Evolutionary conservation across 306 rosid species (phyloP).

Genomic region (Acacia acuminata): DNA sequence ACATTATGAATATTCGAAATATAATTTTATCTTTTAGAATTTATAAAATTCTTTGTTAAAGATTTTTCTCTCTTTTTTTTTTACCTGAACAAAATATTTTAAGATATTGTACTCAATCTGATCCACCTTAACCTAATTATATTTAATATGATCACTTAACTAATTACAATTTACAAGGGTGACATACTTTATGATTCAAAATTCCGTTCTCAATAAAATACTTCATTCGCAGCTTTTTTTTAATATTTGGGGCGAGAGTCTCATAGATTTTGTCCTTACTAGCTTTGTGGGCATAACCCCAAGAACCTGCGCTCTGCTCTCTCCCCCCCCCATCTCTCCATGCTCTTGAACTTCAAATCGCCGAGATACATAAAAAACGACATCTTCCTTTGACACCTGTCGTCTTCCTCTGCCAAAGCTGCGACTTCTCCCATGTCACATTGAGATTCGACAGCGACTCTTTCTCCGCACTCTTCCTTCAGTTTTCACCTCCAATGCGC

Average conservation of each 20-base stretch:
- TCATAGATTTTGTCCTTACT: conserved; percentile 33
- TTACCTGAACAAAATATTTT: no score
- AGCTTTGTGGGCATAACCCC: conserved; percentile 29
- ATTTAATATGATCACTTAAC: not conserved
- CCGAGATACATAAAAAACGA: conserved; percentile 17
- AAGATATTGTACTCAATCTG: no score
- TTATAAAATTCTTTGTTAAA: no score
- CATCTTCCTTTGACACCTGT: conserved; percentile 43
- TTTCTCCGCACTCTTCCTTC: not conserved
- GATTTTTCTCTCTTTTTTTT: no score
- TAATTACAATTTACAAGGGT: not conserved
- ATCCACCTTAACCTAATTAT: no score
- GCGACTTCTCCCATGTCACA: conserved; percentile 42
- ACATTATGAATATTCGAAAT: no score
- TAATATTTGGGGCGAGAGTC: not conserved
- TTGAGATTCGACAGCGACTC: conserved; percentile 49
- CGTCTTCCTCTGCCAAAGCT: conserved; percentile 25
- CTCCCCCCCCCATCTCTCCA: not conserved
- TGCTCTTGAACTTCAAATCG: conserved; percentile 29
- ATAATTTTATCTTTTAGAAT: no score
- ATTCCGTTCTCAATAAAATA: not conserved
- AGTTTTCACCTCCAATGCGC: not conserved
- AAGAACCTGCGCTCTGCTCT: conserved; percentile 23
- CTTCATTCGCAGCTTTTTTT: not conserved
- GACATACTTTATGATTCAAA: not conserved